Evolutionary conservation across 139 green algal species (phyloP), one percentile per base, ranked within the genome.

Genomic region (Nannochloris sp.): DNA sequence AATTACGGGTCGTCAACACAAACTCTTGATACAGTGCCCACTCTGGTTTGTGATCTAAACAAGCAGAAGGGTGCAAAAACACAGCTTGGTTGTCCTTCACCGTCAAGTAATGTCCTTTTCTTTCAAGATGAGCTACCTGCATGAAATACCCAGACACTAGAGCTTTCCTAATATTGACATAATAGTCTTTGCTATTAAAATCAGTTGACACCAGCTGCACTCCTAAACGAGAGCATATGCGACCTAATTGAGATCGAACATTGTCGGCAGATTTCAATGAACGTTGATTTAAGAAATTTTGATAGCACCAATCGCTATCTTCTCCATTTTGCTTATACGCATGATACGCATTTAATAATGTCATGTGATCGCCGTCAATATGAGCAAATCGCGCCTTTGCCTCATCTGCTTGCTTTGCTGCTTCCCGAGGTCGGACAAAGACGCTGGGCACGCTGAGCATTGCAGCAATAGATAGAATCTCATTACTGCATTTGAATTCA

Each of bases 1-100:
- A 99, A 79, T 99, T 98, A 59, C 85, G 85, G 23, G 74, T 88
- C 15, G 94, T 99, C 45, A 99, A 77, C 62, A 99, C 94, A 85
- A 99, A 99, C 75, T 99, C 94, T 57, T 99, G 91, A 80, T 99
- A 99, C 67, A 98, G 51, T 34, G 90, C 91, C 92, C 92, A 98
- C 76, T 99, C 92, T 4, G 94, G 94, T 76, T 99, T 97, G 67
- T 88, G 81, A 46, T 95, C 83, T 32, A 98, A 83, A 73, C 84
- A 90, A 15, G 87, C 93, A 8, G 91, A 98, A 15, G 93, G 93
- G 74, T 98, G 93, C 30, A 98, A 75, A 74, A 93, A 84, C 51
- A 98, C 92, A 65, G 86, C 67, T 86, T 99, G 92, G 73, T 97
- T 95, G 81, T 99, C 94, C 79, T 99, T 99, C n/a, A 95, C 92